These are phyloP conservation scores for Aciculoconidium aculeatum DNA, from an alignment of 805 yeast genomes.

Conservation along the genomic window DNA sequence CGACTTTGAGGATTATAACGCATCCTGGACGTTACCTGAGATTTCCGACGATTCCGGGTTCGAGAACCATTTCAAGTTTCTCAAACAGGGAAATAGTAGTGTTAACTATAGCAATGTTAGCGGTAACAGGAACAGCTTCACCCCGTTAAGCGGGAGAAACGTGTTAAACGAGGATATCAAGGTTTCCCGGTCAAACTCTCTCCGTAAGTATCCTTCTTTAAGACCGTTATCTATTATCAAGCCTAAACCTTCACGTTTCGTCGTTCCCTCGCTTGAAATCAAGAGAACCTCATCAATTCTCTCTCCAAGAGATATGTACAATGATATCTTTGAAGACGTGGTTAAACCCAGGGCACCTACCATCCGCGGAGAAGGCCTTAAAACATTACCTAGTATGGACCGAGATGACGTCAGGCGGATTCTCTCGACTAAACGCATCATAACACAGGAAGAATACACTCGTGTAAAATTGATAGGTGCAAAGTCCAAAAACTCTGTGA, in stretches of 20 bases:
- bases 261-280: slow-evolving; percentile 39
- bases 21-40: slow-evolving; percentile 41
- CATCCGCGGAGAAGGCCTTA: slow-evolving; percentile 41
- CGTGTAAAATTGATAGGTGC: slow-evolving; percentile 26
- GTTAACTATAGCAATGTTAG: slow-evolving; percentile 11
- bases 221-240: slow-evolving; percentile 3
- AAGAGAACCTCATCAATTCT: slow-evolving; percentile 29
- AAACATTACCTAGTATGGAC: slow-evolving; percentile 45
- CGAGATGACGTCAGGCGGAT: slow-evolving; percentile 38
- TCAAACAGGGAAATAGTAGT: slow-evolving; percentile 15
- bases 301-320: slow-evolving; percentile 33
- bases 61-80: slow-evolving; percentile 36
- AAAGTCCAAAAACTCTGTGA: slow-evolving; percentile 19
- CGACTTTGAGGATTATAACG: slow-evolving; percentile 35
- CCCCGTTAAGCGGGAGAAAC: slow-evolving; percentile 25
- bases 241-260: slow-evolving; percentile 22
- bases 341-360: slow-evolving; percentile 25
- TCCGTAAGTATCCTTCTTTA: slow-evolving; percentile 3
- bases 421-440: slow-evolving; percentile 29
- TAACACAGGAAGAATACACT: slow-evolving; percentile 37
- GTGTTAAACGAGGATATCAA: no score
- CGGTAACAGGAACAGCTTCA: slow-evolving; percentile 17
- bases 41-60: slow-evolving; percentile 44
- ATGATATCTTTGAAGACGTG: slow-evolving; percentile 33
- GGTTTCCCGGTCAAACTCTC: no score